phyloP scores from a whole-genome alignment of 306 rosid species.

The Fagus sylvatica region DNA sequence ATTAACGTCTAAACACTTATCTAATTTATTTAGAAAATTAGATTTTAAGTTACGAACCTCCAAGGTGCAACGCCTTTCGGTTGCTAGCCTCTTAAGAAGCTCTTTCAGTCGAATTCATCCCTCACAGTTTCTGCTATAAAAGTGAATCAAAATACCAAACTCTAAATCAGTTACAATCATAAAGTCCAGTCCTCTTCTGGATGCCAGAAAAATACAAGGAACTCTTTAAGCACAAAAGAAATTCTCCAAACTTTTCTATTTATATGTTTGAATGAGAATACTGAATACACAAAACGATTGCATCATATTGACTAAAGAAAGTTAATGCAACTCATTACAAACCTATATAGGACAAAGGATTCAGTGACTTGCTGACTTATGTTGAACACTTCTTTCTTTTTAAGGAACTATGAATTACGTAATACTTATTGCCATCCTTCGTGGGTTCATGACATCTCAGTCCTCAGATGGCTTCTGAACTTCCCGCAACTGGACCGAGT shows the following conservation, averaged over 20 bases:
- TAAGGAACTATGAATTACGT: neutral
- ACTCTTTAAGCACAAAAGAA: neutral
- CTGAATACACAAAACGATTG: neutral
- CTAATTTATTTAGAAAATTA: neutral
- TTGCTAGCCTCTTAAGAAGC: neutral
- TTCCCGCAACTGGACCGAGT: slow-evolving; percentile 85
- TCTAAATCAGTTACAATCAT: neutral
- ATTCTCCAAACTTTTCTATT: neutral
- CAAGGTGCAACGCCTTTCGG: no score
- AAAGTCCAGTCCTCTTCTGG: neutral
- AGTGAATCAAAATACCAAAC: neutral
- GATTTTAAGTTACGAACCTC: neutral
- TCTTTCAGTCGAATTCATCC: neutral
- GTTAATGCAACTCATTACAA: neutral
- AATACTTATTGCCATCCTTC: neutral
- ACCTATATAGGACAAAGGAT: neutral
- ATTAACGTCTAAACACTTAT: neutral
- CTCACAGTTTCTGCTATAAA: neutral
- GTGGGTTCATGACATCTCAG: slow-evolving; percentile 34
- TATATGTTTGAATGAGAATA: neutral
- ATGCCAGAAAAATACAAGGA: neutral
- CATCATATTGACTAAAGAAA: neutral
- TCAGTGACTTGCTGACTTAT: neutral
- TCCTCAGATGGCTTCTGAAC: slow-evolving; percentile 68
- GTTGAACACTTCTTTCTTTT: neutral